Evolutionary conservation across 2,329 filamentous ascomycete genomes (phyloP).

Genomic region (Boeremia lycopersici): DNA sequence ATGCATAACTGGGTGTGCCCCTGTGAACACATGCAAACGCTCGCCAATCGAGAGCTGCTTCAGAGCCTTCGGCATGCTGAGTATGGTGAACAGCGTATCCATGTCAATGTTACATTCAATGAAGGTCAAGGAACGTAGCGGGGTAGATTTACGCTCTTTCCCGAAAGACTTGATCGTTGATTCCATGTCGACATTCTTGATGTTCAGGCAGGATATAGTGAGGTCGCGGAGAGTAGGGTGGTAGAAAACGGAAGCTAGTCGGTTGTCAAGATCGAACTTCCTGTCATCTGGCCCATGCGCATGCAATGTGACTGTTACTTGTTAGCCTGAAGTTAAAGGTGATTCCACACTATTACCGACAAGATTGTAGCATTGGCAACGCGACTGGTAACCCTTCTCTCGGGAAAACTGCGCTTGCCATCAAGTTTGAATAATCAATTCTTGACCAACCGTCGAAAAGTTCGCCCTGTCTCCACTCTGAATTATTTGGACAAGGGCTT

Average conservation of each 20-base stretch:
- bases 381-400: slow-evolving; percentile 18
- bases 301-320: slow-evolving; percentile 38
- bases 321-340: slow-evolving; percentile 14
- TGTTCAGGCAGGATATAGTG: slow-evolving; percentile 43
- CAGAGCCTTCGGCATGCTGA: slow-evolving; percentile 42
- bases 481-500: slow-evolving; percentile 45
- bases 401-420: slow-evolving; percentile 33
- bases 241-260: slow-evolving; percentile 37
- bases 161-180: slow-evolving; percentile 11
- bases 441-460: slow-evolving; percentile 38
- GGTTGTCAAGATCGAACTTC: slow-evolving; percentile 36
- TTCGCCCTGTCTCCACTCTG: slow-evolving; percentile 30
- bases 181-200: slow-evolving; percentile 25
- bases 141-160: slow-evolving; percentile 32
- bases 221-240: slow-evolving; percentile 42
- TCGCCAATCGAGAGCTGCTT: slow-evolving; percentile 43
- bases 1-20: slow-evolving; percentile 27
- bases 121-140: slow-evolving; percentile 40
- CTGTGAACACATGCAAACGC: slow-evolving; percentile 36
- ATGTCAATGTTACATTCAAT: slow-evolving; percentile 47
- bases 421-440: slow-evolving; percentile 41
- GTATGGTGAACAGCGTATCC: slow-evolving; percentile 31
- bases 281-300: slow-evolving; percentile 35
- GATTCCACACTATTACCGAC: slow-evolving; percentile 22
- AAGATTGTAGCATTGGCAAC: slow-evolving; percentile 39